Percentiles rank a stretch among this genome's conserved stretches.
phyloP scores from a whole-genome alignment of 495 filamentous ascomycete species.

The Ascodesmis nigricans region DNA sequence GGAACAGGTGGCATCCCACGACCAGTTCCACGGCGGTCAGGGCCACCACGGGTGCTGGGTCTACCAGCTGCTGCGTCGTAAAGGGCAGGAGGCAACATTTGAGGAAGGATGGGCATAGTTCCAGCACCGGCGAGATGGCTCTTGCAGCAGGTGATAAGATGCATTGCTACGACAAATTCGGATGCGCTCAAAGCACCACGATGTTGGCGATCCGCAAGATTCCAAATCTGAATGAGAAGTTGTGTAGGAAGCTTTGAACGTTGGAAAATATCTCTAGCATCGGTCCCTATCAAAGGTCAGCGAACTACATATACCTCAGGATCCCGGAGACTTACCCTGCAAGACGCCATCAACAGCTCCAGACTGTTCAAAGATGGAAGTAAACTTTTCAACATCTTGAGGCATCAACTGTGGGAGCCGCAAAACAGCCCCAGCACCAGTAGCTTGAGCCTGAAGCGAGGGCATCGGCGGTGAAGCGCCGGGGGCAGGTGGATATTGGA shows the following conservation, averaged over 20 bases:
- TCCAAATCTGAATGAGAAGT: constrained; percentile 80
- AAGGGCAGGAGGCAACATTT: constrained; percentile 58
- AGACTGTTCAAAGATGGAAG: constrained; percentile 67
- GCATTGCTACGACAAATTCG: constrained; percentile 97
- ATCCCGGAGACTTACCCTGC: constrained; percentile 32
- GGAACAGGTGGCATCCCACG: constrained; percentile 28
- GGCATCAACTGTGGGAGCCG: constrained; percentile 76
- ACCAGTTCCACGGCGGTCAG: constrained; percentile 15
- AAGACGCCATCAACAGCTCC: constrained; percentile 57
- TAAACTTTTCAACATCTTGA: constrained; percentile 74
- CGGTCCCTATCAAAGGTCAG: constrained; percentile 33
- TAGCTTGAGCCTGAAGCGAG: constrained; percentile 38
- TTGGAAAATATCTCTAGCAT: constrained; percentile 86
- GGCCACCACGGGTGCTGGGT: constrained; percentile 28
- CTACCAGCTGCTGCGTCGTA: constrained; percentile 79
- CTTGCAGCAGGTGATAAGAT: constrained; percentile 77
- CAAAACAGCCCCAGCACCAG: constrained; percentile 42
- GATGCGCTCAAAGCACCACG: constrained; percentile 69
- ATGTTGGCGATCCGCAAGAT: constrained; percentile 76
- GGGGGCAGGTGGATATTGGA: constrained; percentile 17
- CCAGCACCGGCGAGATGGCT: no score
- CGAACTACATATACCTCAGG: neutral
- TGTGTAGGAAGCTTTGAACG: constrained; percentile 78
- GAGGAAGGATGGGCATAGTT: constrained; percentile 54
- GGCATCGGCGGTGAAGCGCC: constrained; percentile 29